A percentile compares a stretch with the other conserved stretches of the same genome.
These are phyloP conservation scores for Sclerotinia sclerotiorum DNA, from an alignment of 2,329 filamentous ascomycete species.

Conservation along the genomic window DNA sequence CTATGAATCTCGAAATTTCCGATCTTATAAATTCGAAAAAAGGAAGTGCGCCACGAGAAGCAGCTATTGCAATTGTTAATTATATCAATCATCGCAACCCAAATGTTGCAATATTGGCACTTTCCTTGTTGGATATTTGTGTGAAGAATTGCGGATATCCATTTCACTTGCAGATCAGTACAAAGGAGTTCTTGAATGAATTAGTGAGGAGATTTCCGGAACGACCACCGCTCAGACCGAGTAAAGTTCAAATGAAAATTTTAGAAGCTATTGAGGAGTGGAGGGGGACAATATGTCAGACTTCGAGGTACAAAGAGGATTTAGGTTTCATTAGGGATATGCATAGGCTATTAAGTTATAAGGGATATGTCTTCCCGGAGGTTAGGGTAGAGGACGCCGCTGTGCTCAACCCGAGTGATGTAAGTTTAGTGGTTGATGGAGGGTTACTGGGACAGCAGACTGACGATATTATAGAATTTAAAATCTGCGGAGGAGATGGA, in stretches of 20 bases:
- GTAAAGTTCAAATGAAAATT: constrained; percentile 86
- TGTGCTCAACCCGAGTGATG: constrained; percentile 93
- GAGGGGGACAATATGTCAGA: constrained; percentile 97
- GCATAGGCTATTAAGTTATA: constrained; percentile 93
- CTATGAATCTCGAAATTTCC: constrained; percentile 91
- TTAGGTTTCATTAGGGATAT: constrained; percentile 95
- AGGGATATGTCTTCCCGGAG: constrained; percentile 94
- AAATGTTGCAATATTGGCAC: constrained; percentile 86
- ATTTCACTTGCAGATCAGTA: constrained; percentile 97
- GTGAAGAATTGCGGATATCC: constrained; percentile 99
- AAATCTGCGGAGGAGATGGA: constrained; percentile 99
- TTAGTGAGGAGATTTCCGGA: constrained; percentile 95
- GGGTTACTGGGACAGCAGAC: constrained; percentile 24
- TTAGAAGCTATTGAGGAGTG: constrained; percentile 97
- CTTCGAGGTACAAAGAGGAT: constrained; percentile 95
- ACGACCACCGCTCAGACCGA: constrained; percentile 80
- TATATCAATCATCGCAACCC: constrained; percentile 97
- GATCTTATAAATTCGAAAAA: constrained; percentile 98
- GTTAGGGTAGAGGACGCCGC: constrained; percentile 91
- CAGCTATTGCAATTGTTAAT: constrained; percentile 86
- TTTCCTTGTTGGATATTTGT: constrained; percentile 94
- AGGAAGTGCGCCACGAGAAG: constrained; percentile 91
- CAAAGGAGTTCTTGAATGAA: constrained; percentile 98
- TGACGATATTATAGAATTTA: constrained; percentile 64
- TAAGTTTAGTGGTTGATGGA: constrained; percentile 50